These are phyloP conservation scores for Nicotiana tabacum DNA, from an alignment of 257 asterid species.

Conservation along the genomic window DNA sequence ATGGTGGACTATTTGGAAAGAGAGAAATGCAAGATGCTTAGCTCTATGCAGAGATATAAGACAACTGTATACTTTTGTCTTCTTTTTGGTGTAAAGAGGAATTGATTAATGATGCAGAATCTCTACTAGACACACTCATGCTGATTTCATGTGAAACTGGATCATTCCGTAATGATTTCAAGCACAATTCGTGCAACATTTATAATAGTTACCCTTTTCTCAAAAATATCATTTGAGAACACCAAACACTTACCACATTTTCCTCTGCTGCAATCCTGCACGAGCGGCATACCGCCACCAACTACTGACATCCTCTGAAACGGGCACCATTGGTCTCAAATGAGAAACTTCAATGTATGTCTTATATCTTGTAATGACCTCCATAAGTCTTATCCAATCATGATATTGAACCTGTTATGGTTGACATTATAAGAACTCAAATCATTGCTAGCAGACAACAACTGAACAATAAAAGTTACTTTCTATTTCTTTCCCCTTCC, in stretches of 20 bases:
- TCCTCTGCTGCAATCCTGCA: conserved; percentile 84
- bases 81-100: neutral
- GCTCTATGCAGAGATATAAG: neutral
- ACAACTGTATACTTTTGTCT: neutral
- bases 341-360: conserved; percentile 73
- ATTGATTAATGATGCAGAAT: neutral
- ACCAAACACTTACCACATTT: conserved; percentile 59
- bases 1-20: neutral
- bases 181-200: conserved; percentile 4
- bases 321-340: conserved; percentile 80
- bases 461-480: neutral
- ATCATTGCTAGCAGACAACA: neutral
- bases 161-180: conserved; percentile 1
- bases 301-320: conserved; percentile 46
- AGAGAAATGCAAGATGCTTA: neutral
- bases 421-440: neutral
- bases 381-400: conserved; percentile 98
- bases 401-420: conserved; percentile 85
- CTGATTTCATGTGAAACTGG: neutral
- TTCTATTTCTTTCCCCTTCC: neutral
- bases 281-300: conserved; percentile 99
- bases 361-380: conserved; percentile 80
- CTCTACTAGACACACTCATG: neutral
- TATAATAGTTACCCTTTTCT: neutral
- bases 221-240: neutral